Evolutionary conservation across 768 basidiomycete species (phyloP).

Genomic region (Russula sp.): DNA sequence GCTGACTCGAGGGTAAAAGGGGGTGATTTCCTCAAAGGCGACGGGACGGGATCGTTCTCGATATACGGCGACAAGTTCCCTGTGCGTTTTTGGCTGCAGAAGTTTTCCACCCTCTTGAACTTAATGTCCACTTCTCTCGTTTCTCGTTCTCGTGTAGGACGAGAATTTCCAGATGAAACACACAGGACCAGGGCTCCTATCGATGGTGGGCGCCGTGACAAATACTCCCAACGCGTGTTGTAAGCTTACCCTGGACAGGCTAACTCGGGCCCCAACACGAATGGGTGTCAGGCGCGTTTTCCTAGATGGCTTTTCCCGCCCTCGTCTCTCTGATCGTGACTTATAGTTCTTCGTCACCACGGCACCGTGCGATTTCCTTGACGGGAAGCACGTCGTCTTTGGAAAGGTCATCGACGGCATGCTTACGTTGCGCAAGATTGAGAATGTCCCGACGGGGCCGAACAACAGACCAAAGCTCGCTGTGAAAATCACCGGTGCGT

Average conservation of each 20-base stretch:
- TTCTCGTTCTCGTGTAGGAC: conserved; percentile 43
- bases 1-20: conserved; percentile 36
- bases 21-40: conserved; percentile 90
- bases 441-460: conserved; percentile 86
- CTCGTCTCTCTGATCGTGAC: neutral
- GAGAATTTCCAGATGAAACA: conserved; percentile 95
- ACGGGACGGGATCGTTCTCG: conserved; percentile 95
- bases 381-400: conserved; percentile 92
- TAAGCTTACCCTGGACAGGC: conserved; percentile 43
- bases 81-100: conserved; percentile 36
- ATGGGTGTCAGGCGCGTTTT: conserved; percentile 71
- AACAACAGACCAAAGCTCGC: conserved; percentile 86
- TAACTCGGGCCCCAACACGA: conserved; percentile 91
- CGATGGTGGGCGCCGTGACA: conserved; percentile 58
- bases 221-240: neutral
- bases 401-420: conserved; percentile 88
- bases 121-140: neutral
- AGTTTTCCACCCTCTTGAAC: no score
- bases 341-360: conserved; percentile 93
- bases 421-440: conserved; percentile 93
- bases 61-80: conserved; percentile 94
- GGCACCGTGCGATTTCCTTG: conserved; percentile 89
- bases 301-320: neutral
- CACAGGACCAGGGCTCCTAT: conserved; percentile 74
- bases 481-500: conserved; percentile 79